phyloP scores from a whole-genome alignment of 768 basidiomycete species.

The Dendrothele bispora region DNA sequence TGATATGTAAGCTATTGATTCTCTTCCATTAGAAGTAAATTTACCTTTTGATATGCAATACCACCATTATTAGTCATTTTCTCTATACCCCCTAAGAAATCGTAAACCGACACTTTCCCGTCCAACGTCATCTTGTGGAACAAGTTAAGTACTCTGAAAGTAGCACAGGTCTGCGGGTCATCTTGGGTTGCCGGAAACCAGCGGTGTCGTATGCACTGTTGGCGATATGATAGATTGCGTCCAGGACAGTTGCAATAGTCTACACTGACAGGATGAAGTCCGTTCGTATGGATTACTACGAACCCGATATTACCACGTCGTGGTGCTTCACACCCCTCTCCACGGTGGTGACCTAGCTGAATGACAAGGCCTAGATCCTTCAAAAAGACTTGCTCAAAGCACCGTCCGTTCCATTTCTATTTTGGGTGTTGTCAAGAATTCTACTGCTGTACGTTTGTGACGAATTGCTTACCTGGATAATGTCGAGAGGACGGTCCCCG shows the following conservation, averaged over 20 bases:
- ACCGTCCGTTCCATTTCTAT: conserved; percentile 15
- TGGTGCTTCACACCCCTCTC: conserved; percentile 10
- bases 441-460: no score
- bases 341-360: conserved; percentile 24
- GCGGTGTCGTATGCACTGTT: not conserved
- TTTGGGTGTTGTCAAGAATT: no score
- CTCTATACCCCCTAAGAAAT: conserved; percentile 28
- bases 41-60: not conserved
- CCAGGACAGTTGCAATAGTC: conserved; percentile 22
- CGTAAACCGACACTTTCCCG: conserved; percentile 27
- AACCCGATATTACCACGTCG: conserved; percentile 4
- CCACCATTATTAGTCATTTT: conserved; percentile 24
- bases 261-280: conserved; percentile 21
- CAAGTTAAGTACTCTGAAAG: conserved; percentile 19
- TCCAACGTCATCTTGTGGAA: conserved; percentile 26
- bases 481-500: no score
- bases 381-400: conserved; percentile 11
- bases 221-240: conserved; percentile 5
- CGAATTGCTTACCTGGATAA: no score
- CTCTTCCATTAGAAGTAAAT: not conserved
- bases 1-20: no score
- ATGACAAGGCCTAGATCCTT: conserved; percentile 15
- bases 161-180: conserved; percentile 25
- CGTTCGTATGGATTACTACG: conserved; percentile 21
- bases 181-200: conserved; percentile 31